Percentiles rank a stretch among this genome's conserved stretches.
Conservation (phyloP, 176 grass and related monocot genomes). For the Hsuehochloa calcarea region DNA sequence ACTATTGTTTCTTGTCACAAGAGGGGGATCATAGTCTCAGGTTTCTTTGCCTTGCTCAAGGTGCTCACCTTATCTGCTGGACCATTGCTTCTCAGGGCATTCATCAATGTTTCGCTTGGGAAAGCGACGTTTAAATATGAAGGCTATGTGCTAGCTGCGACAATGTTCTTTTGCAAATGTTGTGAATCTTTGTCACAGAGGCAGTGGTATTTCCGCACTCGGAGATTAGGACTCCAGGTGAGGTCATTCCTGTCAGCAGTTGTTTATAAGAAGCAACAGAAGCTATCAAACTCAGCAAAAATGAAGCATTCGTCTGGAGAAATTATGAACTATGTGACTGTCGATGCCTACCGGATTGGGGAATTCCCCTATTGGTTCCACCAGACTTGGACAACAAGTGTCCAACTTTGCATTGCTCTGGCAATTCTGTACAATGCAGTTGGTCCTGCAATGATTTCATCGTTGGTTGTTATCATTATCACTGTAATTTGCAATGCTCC, state of each 20-base stretch:
- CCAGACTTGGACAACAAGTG: constrained; percentile 81
- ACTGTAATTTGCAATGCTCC: constrained; percentile 82
- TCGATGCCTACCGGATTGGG: constrained; percentile 84
- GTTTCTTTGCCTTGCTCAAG: constrained; percentile 85
- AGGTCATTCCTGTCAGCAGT: constrained; percentile 71
- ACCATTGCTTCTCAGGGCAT: constrained; percentile 73
- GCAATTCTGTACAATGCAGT: constrained; percentile 78
- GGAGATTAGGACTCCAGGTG: constrained; percentile 76
- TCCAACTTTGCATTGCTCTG: constrained; percentile 78
- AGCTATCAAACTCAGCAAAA: constrained; percentile 69
- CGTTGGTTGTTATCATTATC: constrained; percentile 63
- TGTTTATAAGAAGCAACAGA: constrained; percentile 84
- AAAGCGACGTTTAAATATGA: constrained; percentile 65
- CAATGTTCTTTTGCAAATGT: constrained; percentile 73
- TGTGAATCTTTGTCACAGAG: constrained; percentile 80
- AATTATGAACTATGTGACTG: constrained; percentile 92
- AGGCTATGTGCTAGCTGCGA: constrained; percentile 54
- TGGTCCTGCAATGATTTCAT: constrained; percentile 59
- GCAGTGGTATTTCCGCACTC: constrained; percentile 86
- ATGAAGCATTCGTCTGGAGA: constrained; percentile 76
- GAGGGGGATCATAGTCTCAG: constrained; percentile 63
- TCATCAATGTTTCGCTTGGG: constrained; percentile 74
- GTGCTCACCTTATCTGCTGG: constrained; percentile 64
- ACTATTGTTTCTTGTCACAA: constrained; percentile 73
- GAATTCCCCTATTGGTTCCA: constrained; percentile 96